A percentile compares a stretch with the other conserved stretches of the same genome.
Conservation (phyloP, 805 yeast species). For the Myxozyma nipponensis region DNA sequence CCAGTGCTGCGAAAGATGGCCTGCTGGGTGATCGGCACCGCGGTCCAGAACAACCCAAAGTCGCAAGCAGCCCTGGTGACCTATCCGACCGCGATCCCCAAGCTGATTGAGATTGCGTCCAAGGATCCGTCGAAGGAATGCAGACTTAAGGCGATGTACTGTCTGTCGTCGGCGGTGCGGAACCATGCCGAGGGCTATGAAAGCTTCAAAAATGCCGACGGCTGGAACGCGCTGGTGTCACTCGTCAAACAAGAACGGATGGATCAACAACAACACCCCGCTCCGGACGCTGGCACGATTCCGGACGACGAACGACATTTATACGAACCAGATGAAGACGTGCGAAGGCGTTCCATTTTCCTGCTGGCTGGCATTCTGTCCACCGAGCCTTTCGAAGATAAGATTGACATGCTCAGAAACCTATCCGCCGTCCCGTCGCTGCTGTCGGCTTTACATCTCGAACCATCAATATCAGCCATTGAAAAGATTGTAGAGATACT, state of each 20-base stretch:
- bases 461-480: slow-evolving; percentile 20
- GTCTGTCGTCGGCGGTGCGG: slow-evolving; percentile 67
- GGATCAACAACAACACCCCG: background rate
- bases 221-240: slow-evolving; percentile 48
- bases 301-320: slow-evolving; percentile 11
- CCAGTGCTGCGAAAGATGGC: slow-evolving; percentile 53
- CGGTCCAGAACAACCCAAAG: slow-evolving; percentile 84
- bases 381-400: slow-evolving; percentile 22
- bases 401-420: slow-evolving; percentile 17
- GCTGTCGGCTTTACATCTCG: slow-evolving; percentile 15
- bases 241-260: slow-evolving; percentile 8
- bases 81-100: slow-evolving; percentile 34
- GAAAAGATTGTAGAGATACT: slow-evolving; percentile 21
- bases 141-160: slow-evolving; percentile 66
- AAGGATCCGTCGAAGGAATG: slow-evolving; percentile 37
- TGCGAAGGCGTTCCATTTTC: slow-evolving; percentile 22
- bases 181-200: slow-evolving; percentile 58
- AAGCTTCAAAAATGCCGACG: slow-evolving; percentile 53
- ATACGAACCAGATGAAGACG: slow-evolving; percentile 12
- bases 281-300: slow-evolving; percentile 1
- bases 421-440: slow-evolving; percentile 20
- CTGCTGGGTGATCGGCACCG: slow-evolving; percentile 77
- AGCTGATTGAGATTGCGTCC: slow-evolving; percentile 33
- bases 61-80: slow-evolving; percentile 49
- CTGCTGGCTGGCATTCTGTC: slow-evolving; percentile 25